phyloP scores from a whole-genome alignment of 257 asterid genomes.

The Solanum boliviense region DNA sequence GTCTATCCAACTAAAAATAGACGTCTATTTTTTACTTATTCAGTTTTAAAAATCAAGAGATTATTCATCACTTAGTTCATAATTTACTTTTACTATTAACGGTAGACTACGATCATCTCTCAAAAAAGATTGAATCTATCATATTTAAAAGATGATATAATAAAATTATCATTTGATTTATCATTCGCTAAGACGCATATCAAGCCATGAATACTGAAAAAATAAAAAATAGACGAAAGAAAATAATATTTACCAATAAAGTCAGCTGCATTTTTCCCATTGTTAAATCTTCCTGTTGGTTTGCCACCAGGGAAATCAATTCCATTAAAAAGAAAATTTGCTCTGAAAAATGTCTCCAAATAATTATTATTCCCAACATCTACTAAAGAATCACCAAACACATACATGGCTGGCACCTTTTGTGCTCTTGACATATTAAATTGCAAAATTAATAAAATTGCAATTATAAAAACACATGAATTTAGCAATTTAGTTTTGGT shows the following conservation, averaged over 20 bases:
- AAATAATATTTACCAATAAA: background rate
- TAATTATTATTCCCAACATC: background rate
- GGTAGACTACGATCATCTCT: background rate
- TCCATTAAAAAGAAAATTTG: background rate
- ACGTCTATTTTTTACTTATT: no score
- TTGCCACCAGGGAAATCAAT: background rate
- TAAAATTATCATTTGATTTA: no score
- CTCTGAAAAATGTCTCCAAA: background rate
- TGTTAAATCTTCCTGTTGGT: background rate
- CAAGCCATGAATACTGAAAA: background rate
- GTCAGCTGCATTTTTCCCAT: background rate
- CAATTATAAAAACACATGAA: background rate
- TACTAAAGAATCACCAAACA: background rate
- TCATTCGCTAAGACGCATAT: rapidly evolving
- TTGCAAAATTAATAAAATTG: background rate
- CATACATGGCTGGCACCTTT: background rate
- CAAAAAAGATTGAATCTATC: background rate
- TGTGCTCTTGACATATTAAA: background rate
- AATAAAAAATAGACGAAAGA: no score
- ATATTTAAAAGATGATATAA: background rate
- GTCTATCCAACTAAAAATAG: no score
- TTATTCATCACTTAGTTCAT: background rate
- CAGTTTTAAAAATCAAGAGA: no score
- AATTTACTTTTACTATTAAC: no score
- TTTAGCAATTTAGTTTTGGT: background rate